Percentiles rank a stretch among this genome's conserved stretches.
phyloP scores from a whole-genome alignment of 148 eudicot species.

The Dysphania ambrosioides region DNA sequence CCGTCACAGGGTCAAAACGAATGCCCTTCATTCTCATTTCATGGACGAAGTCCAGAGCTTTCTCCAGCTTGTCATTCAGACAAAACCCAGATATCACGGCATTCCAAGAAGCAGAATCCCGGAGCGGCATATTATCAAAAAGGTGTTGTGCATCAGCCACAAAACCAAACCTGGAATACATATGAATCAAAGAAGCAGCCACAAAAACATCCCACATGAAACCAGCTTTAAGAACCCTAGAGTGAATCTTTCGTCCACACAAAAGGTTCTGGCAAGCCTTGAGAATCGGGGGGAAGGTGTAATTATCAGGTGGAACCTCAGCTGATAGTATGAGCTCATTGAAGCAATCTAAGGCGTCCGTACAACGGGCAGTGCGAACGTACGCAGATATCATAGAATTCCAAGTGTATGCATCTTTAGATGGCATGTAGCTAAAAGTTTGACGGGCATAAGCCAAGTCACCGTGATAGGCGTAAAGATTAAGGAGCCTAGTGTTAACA shows the following conservation, averaged over 20 bases:
- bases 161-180: conserved; percentile 54
- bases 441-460: conserved; percentile 42
- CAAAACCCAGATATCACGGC: conserved; percentile 70
- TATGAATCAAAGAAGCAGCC: conserved; percentile 73
- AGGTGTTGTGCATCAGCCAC: conserved; percentile 43
- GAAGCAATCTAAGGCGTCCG: conserved; percentile 53
- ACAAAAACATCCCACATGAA: conserved; percentile 71
- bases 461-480: conserved; percentile 58
- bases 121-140: conserved; percentile 52
- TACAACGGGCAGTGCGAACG: conserved; percentile 43
- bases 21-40: conserved; percentile 50
- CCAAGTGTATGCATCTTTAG: conserved; percentile 64
- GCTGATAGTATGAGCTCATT: conserved; percentile 36
- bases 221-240: conserved; percentile 51
- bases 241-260: conserved; percentile 53
- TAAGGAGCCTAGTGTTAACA: conserved; percentile 57
- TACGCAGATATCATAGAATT: conserved; percentile 71
- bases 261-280: conserved; percentile 54
- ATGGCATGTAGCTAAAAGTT: conserved; percentile 41
- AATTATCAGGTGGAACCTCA: conserved; percentile 59
- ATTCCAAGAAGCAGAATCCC: conserved; percentile 74
- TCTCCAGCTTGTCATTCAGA: conserved; percentile 48
- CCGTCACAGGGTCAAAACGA: conserved; percentile 54
- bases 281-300: conserved; percentile 65
- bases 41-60: conserved; percentile 44